phyloP scores from a whole-genome alignment of 257 asterid genomes.

The Solanum appendiculatum region DNA sequence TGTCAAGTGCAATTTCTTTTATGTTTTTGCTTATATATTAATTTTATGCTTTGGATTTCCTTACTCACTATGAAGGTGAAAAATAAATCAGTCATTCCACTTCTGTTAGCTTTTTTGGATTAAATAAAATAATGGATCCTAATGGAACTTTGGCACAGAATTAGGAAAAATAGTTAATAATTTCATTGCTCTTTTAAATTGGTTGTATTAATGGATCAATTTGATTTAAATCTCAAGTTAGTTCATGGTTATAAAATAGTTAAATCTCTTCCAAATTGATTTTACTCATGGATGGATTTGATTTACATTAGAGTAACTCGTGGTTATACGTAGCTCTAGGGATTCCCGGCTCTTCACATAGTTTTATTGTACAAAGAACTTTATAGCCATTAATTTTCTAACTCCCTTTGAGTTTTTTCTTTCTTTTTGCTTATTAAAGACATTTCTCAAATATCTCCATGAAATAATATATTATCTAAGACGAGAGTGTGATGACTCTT shows the following conservation, averaged over 20 bases:
- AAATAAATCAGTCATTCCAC: neutral
- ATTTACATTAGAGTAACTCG: neutral
- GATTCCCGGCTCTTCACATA: neutral
- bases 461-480: no score
- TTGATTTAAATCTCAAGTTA: neutral
- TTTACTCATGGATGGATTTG: neutral
- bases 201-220: neutral
- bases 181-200: neutral
- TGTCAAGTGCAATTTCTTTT: neutral
- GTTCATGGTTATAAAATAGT: neutral
- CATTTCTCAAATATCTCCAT: no score
- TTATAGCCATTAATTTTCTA: no score
- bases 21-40: neutral
- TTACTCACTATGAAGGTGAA: neutral
- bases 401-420: no score
- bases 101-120: neutral
- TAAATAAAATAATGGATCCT: neutral
- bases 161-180: neutral
- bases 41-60: neutral
- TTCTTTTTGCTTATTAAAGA: no score
- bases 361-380: neutral
- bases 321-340: neutral
- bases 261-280: neutral
- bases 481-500: no score
- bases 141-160: no score